Evolutionary conservation across 2,329 filamentous ascomycete species (phyloP).

Genomic region (Fusarium verticillioides): DNA sequence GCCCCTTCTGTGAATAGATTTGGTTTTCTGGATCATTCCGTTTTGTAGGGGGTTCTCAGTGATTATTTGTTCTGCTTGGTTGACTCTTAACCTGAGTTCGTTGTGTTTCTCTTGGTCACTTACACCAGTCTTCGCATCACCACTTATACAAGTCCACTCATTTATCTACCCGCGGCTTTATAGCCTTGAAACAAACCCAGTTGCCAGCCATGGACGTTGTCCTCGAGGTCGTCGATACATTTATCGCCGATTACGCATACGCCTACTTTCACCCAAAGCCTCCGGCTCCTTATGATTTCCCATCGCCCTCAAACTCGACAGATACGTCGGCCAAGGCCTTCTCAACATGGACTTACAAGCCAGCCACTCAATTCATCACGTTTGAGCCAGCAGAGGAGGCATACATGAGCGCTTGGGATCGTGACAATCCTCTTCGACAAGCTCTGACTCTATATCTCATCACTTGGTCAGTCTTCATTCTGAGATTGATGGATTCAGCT

Average conservation of each 20-base stretch:
- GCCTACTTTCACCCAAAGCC: conserved; percentile 74
- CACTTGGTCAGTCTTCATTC: conserved; percentile 73
- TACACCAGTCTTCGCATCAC: conserved; percentile 9
- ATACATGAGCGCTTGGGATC: conserved; percentile 79
- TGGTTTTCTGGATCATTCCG: background rate
- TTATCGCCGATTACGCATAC: conserved; percentile 83
- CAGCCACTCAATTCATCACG: conserved; percentile 75
- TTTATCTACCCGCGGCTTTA: background rate
- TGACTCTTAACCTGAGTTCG: background rate
- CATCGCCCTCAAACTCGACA: conserved; percentile 62
- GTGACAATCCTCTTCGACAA: conserved; percentile 84
- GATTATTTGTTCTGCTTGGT: background rate
- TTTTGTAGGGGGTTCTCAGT: background rate
- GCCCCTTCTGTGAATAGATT: background rate
- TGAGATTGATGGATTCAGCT: background rate
- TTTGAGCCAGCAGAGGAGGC: conserved; percentile 79
- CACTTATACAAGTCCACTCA: background rate
- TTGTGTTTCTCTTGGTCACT: conserved; percentile 7
- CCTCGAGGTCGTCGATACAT: conserved; percentile 85
- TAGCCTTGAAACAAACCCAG: background rate
- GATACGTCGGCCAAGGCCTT: conserved; percentile 63
- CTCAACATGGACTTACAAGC: conserved; percentile 75
- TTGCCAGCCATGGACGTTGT: conserved; percentile 83
- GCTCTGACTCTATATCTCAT: conserved; percentile 81
- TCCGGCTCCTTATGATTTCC: conserved; percentile 63